Conservation (phyloP, 257 asterid genomes). For the Nicotiana tabacum region DNA sequence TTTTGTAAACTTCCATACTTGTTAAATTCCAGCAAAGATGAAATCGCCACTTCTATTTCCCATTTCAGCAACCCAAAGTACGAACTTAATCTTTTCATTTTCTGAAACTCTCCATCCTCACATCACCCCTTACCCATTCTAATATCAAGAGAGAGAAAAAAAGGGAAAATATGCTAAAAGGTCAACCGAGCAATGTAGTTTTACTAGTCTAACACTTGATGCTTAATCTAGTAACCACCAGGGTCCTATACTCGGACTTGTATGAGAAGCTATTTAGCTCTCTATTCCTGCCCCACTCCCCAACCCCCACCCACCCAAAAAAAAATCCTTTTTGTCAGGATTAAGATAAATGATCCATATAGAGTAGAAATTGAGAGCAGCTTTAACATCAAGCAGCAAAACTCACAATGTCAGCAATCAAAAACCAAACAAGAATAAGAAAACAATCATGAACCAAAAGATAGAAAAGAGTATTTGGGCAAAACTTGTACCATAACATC, state of each 20-base stretch:
- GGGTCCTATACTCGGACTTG: background rate
- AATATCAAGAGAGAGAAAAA: background rate
- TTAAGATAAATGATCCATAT: background rate
- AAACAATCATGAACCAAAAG: conserved; percentile 8
- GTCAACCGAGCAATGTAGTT: background rate
- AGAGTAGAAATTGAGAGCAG: background rate
- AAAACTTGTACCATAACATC: conserved; percentile 77
- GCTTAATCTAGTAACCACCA: background rate
- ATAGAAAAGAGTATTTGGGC: background rate
- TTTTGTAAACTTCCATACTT: background rate
- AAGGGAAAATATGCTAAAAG: background rate
- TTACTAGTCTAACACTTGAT: background rate
- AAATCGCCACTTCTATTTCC: background rate
- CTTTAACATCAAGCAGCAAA: background rate
- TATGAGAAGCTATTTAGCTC: background rate
- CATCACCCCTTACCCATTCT: background rate
- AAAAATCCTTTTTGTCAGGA: background rate
- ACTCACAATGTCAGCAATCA: background rate
- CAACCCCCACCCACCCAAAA: background rate
- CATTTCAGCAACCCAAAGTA: background rate
- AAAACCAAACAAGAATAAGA: background rate
- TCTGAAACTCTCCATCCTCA: background rate
- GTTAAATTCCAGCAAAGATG: background rate
- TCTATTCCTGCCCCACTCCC: background rate
- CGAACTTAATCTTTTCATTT: background rate